A percentile compares a stretch with the other conserved stretches of the same genome.
These are phyloP conservation scores for Basipetospora chlamydospora DNA, from an alignment of 2,329 filamentous ascomycete species.

Conservation along the genomic window DNA sequence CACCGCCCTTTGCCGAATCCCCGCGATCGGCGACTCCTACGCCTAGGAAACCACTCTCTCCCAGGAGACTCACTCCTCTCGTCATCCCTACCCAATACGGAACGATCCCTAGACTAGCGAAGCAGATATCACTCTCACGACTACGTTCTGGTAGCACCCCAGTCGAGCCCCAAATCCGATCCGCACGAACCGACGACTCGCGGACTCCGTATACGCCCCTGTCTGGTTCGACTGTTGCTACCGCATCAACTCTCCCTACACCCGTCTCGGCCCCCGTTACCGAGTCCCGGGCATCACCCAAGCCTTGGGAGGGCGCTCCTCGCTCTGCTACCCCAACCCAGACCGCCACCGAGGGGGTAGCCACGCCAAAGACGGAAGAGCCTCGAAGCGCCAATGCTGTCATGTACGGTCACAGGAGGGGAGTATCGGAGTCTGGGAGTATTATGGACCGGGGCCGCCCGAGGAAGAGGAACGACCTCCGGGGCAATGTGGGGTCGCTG, in stretches of 20 bases:
- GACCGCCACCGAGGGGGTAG: conserved; percentile 6
- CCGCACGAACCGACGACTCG: conserved; percentile 30
- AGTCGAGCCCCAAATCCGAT: conserved; percentile 23
- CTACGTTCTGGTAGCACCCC: conserved; percentile 30
- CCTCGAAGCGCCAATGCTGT: conserved; percentile 11
- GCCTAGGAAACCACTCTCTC: conserved; percentile 25
- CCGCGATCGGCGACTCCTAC: not conserved
- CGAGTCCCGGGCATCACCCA: conserved; percentile 28
- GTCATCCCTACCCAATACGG: conserved; percentile 33
- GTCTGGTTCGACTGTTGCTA: conserved; percentile 25
- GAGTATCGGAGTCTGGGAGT: conserved; percentile 41
- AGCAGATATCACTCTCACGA: conserved; percentile 27
- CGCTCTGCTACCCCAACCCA: conserved; percentile 16
- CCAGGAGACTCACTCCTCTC: conserved; percentile 39
- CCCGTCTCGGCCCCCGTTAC: conserved; percentile 32
- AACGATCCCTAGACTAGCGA: conserved; percentile 17
- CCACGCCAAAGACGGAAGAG: conserved; percentile 19
- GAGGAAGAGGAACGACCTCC: conserved; percentile 33
- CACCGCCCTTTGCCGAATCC: not conserved
- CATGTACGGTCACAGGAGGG: conserved; percentile 29
- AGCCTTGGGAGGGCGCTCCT: conserved; percentile 25
- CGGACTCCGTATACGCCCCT: conserved; percentile 30
- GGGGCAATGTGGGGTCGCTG: conserved; percentile 20
- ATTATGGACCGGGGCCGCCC: conserved; percentile 50
- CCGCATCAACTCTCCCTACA: conserved; percentile 27